Percentiles rank a stretch among this genome's conserved stretches.
phyloP scores from a whole-genome alignment of 2,329 filamentous ascomycete species.

The Chaetomiaceae sp. region DNA sequence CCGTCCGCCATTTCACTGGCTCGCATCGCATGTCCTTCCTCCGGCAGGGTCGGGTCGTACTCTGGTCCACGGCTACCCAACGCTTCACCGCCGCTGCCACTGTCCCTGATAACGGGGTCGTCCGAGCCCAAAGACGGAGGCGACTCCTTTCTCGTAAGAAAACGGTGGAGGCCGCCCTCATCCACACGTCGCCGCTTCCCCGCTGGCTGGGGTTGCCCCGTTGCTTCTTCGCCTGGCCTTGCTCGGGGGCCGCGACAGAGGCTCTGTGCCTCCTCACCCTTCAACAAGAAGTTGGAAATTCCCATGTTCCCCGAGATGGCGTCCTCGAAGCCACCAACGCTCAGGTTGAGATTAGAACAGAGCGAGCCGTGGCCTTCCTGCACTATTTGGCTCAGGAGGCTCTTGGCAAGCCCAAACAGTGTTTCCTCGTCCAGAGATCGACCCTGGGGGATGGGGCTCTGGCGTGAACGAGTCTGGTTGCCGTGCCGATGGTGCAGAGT shows the following conservation, averaged over 20 bases:
- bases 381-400: slow-evolving; percentile 69
- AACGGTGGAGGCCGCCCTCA: slow-evolving; percentile 49
- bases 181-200: slow-evolving; percentile 41
- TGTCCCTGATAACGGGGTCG: slow-evolving; percentile 22
- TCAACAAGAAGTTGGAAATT: slow-evolving; percentile 80
- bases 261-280: slow-evolving; percentile 57
- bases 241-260: slow-evolving; percentile 36
- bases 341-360: slow-evolving; percentile 82
- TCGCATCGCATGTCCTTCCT: slow-evolving; percentile 15
- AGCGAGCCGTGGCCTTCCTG: slow-evolving; percentile 80
- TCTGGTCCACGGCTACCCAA: slow-evolving; percentile 17
- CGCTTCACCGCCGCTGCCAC: slow-evolving; percentile 23
- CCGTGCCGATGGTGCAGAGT: slow-evolving; percentile 76
- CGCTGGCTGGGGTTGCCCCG: slow-evolving; percentile 22
- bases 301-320: slow-evolving; percentile 76
- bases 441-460: slow-evolving; percentile 69
- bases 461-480: slow-evolving; percentile 67
- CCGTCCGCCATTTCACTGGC: slow-evolving; percentile 31
- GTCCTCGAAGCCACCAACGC: slow-evolving; percentile 89
- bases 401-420: slow-evolving; percentile 70
- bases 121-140: slow-evolving; percentile 26
- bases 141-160: slow-evolving; percentile 40
- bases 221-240: slow-evolving; percentile 21
- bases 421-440: slow-evolving; percentile 64
- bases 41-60: slow-evolving; percentile 1